Evolutionary conservation across 176 grass and related monocot genomes (phyloP).

Genomic region (Musa itinerans): DNA sequence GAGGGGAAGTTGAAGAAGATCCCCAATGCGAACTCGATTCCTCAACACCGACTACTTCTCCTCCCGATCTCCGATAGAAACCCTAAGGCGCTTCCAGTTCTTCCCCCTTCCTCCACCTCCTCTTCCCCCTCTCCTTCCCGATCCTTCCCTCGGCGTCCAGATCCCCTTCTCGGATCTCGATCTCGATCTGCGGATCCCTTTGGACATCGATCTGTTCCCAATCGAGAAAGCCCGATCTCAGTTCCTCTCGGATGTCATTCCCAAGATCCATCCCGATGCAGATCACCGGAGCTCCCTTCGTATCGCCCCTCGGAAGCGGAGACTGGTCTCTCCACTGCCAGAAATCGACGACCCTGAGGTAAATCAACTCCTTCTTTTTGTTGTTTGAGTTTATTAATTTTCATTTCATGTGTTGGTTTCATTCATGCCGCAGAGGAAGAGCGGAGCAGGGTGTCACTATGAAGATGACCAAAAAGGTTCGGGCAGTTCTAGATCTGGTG

Average conservation of each 20-base stretch:
- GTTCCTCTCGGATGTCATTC: conserved; percentile 42
- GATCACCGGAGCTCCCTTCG: neutral
- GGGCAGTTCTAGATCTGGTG: neutral
- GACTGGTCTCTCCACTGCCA: neutral
- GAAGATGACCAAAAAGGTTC: conserved; percentile 2
- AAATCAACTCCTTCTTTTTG: conserved; percentile 5
- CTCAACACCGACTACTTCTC: conserved; percentile 66
- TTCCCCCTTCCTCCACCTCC: conserved; percentile 44
- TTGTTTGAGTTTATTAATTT: neutral
- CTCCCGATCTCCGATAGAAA: conserved; percentile 25
- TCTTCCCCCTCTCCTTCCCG: conserved; percentile 19
- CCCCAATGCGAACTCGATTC: conserved; percentile 63
- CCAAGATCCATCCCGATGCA: neutral
- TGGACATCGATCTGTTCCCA: conserved; percentile 31
- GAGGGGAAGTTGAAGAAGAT: neutral
- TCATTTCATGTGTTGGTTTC: neutral
- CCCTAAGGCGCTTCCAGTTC: conserved; percentile 31
- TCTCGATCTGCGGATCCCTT: conserved; percentile 19
- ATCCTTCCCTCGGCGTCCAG: conserved; percentile 17
- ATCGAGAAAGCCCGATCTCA: conserved; percentile 39
- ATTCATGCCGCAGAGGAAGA: conserved; percentile 15
- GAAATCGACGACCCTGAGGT: conserved; percentile 23
- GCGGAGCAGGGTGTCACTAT: conserved; percentile 24
- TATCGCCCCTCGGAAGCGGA: neutral
- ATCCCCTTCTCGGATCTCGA: conserved; percentile 14